Evolutionary conservation across 2,329 filamentous ascomycete species (phyloP).

Genomic region (Fusarium guadeloupense): DNA sequence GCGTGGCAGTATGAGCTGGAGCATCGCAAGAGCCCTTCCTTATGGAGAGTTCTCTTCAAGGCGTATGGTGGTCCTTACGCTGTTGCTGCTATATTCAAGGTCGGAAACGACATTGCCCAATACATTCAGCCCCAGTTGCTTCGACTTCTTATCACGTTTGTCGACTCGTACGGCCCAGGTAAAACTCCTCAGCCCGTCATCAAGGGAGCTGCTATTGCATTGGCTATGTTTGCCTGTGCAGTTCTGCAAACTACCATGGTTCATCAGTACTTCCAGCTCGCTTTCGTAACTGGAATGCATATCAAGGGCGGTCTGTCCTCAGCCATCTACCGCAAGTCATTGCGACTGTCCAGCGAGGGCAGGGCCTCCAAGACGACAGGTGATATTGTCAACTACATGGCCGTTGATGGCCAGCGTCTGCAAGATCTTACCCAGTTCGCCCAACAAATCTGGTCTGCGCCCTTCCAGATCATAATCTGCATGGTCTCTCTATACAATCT

Average conservation of each 20-base stretch:
- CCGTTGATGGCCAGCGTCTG: conserved; percentile 93
- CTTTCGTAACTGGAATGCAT: conserved; percentile 96
- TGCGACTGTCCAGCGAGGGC: conserved; percentile 92
- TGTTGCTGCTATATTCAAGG: conserved; percentile 85
- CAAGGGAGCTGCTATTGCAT: conserved; percentile 84
- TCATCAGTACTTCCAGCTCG: conserved; percentile 96
- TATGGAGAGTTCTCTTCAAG: conserved; percentile 87
- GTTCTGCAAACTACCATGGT: conserved; percentile 87
- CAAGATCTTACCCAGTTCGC: conserved; percentile 96
- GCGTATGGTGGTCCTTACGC: conserved; percentile 88
- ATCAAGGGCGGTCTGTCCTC: conserved; percentile 92
- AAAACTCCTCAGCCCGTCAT: conserved; percentile 77
- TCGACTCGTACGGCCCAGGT: conserved; percentile 75
- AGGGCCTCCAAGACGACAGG: conserved; percentile 89
- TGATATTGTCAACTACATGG: conserved; percentile 99
- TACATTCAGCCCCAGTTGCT: conserved; percentile 93
- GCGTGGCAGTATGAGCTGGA: conserved; percentile 83
- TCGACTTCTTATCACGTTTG: conserved; percentile 82
- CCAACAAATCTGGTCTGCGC: conserved; percentile 95
- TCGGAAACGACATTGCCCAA: conserved; percentile 83
- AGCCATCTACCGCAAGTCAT: conserved; percentile 90
- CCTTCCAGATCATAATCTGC: conserved; percentile 94
- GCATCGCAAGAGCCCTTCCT: conserved; percentile 67
- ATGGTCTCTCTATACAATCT: conserved; percentile 96
- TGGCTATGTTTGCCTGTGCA: conserved; percentile 92